Base-by-base conservation (phyloP, 768 basidiomycete genomes). In the Xerocomus potaroensis region DNA sequence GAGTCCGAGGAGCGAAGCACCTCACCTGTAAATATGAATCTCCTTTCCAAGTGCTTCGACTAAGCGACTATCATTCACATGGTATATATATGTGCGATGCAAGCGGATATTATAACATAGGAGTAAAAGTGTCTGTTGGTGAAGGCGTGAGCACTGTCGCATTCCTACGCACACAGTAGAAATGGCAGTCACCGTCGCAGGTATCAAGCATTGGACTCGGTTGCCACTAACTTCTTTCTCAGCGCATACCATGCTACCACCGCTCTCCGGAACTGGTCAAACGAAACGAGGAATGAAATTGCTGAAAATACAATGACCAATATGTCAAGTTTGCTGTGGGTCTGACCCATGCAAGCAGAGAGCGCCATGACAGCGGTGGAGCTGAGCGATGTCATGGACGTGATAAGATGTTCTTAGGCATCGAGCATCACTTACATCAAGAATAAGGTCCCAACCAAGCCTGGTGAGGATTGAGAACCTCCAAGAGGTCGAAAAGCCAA, bases 201-300 rank as follows among this genome's bases (percentile, higher is more conserved):
- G 22, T 26, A 22, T 60, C 34, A 60, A 43, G 19, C 49, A 2
- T 16, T n/a, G 7, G 49, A 27, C 30, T 48, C 41, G 8, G 37
- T 16, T 37, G 39, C 41, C 5, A 8, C 24, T 6, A 29, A 15
- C 46, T 62, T 59, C 35, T 40, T 29, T 36, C 44, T 56, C 32
- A 21, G 32, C 18, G 39, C 44, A 24, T 41, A 11, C 59, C 59
- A 62, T 18, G 30, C 22, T 18, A 56, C 1, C 34, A 61, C 48
- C 7, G 51, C 60, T 29, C 57, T 56, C 39, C 47, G 29, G 27
- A 62, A 56, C 39, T 62, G 57, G 37, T 59, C 54, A 6, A 50
- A 56, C 8, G 60, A 46, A 4, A 62, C 42, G 41, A 50, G 19
- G 36, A 56, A 40, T 5, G 54, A 41, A 34, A 59, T 43, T 5